Base-by-base conservation (phyloP, 768 basidiomycete species). In the Auriculariales sp. region DNA sequence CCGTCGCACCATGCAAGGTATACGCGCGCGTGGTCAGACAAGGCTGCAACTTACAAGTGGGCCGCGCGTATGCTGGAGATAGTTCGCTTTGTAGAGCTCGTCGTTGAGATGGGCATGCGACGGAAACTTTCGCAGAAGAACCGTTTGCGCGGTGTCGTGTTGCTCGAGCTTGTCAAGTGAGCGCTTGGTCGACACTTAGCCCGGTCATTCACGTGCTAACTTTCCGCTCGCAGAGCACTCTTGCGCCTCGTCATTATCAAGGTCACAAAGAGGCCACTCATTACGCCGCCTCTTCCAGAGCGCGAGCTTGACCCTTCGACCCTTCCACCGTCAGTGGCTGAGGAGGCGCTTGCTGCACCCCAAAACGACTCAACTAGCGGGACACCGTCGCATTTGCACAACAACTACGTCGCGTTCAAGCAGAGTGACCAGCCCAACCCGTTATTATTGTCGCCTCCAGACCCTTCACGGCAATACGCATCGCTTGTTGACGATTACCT, bases 31-130 rank as follows among this genome's bases (percentile, higher is more conserved):
- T 98, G 87, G 87, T 73, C 77, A 17, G 78, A 83, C 61, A 78
- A 73, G 58, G 75, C 80, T 39, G 47, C 59, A 5, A 62, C 70
- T 14, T 98, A 97, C 68, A 83, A 81, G 62, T 83, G 83, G 79
- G 77, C 78, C 7, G 79, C 85, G 22, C 71, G 90, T 36, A 60
- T 72, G 2, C 73, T 97, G 4, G 82, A 87, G 58, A 68, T 90
- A 30, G 71, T 92, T 54, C 77, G 78, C 35, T 92, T 83, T 63
- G 73, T 81, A 12, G 82, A 95, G 61, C 75, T 98, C 39, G 68
- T 97, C 25, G 58, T 93, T 46, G 94, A 98, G 66, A 98, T 98
- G 94, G 71, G 76, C 19, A 68, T 90, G 54, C 73, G 77, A 49
- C 73, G 90, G 58, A 86, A 78, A 58, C 71, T 76, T 4, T 80